These are phyloP conservation scores for Salvia hispanica DNA, from an alignment of 257 asterid species.

Conservation along the genomic window DNA sequence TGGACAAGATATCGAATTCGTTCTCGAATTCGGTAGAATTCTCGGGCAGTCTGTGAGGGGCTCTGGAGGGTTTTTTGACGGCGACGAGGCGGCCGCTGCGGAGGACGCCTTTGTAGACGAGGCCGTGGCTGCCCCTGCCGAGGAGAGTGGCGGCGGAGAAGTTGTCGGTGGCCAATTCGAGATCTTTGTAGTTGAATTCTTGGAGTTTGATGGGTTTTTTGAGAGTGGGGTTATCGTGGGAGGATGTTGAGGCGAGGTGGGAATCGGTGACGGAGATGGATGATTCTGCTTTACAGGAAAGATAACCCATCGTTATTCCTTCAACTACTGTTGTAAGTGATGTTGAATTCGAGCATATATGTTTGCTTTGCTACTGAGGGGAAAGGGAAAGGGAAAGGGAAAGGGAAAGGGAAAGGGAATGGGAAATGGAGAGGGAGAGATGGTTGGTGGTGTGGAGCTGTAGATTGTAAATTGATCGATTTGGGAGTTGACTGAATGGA, in stretches of 20 bases:
- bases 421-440: neutral
- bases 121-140: conserved; percentile 87
- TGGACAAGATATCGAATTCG: conserved; percentile 70
- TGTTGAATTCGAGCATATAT: conserved; percentile 15
- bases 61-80: conserved; percentile 66
- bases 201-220: conserved; percentile 56
- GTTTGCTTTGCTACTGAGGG: neutral
- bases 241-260: conserved; percentile 30
- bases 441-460: conserved; percentile 29
- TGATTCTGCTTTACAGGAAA: conserved; percentile 82
- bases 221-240: conserved; percentile 28
- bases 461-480: conserved; percentile 4
- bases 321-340: neutral
- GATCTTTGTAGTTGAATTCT: conserved; percentile 73
- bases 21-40: conserved; percentile 69
- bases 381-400: no score
- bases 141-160: conserved; percentile 67
- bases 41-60: conserved; percentile 39
- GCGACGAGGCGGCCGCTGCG: conserved; percentile 75
- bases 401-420: no score
- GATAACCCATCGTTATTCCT: conserved; percentile 67
- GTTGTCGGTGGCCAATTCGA: conserved; percentile 73
- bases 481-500: conserved; percentile 32
- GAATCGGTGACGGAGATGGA: conserved; percentile 52
- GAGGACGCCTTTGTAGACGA: conserved; percentile 76